Conservation (phyloP, 2,329 filamentous ascomycete genomes). For the Claviceps monticola region DNA sequence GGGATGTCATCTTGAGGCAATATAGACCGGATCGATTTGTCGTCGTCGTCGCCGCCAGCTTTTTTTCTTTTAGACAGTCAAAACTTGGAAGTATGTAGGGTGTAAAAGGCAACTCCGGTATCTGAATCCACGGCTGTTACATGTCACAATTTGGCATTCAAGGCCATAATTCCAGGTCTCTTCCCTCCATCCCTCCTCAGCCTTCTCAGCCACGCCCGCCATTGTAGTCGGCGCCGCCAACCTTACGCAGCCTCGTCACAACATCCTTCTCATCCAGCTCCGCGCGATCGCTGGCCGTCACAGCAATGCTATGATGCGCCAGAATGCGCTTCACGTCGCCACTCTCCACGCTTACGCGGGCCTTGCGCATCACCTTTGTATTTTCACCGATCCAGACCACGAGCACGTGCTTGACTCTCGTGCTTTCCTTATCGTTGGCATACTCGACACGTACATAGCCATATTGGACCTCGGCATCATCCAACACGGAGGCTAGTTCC, state of each 20-base stretch:
- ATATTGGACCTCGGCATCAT: constrained; percentile 49
- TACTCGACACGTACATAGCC: constrained; percentile 54
- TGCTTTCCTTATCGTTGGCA: constrained; percentile 57
- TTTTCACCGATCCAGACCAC: constrained; percentile 54
- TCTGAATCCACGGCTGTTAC: not conserved
- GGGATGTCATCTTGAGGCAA: no score
- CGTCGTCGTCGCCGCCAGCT: no score
- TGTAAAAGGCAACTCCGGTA: not conserved
- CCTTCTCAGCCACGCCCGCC: constrained; percentile 38
- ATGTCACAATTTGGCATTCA: not conserved
- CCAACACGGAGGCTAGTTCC: constrained; percentile 42
- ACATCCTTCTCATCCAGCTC: constrained; percentile 51
- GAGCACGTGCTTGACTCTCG: constrained; percentile 53
- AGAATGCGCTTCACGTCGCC: constrained; percentile 50
- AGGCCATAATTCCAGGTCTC: not conserved
- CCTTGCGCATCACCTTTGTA: constrained; percentile 57
- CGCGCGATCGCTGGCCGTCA: constrained; percentile 44
- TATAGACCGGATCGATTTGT: no score
- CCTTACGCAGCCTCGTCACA: constrained; percentile 46
- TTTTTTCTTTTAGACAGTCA: no score
- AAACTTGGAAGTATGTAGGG: no score
- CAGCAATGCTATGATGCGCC: constrained; percentile 49
- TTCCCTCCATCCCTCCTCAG: not conserved
- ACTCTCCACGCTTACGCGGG: constrained; percentile 53
- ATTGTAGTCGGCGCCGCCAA: constrained; percentile 59